Percentiles rank a stretch among this genome's conserved stretches.
These are phyloP conservation scores for Acacia pycnantha DNA, from an alignment of 331 rosid genomes.

Conservation along the genomic window DNA sequence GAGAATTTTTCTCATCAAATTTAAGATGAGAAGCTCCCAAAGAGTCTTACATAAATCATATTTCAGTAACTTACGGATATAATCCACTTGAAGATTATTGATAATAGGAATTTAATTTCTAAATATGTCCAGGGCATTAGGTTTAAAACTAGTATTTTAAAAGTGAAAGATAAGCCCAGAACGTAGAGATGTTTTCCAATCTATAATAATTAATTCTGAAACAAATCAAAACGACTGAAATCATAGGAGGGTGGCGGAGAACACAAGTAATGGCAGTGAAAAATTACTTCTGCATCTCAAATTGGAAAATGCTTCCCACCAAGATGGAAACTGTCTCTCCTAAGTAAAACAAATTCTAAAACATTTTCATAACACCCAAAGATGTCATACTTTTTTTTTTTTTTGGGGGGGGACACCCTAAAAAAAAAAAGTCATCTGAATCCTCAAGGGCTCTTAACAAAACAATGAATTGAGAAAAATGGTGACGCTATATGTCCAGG, in stretches of 20 bases:
- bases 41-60: background rate
- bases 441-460: background rate
- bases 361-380: background rate
- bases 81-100: background rate
- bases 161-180: background rate
- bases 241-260: background rate
- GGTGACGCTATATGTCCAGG: background rate
- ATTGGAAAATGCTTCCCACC: background rate
- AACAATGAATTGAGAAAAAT: background rate
- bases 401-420: background rate
- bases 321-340: background rate
- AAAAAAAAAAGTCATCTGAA: too few species aligned
- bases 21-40: background rate
- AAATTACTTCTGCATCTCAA: background rate
- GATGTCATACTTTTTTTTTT: background rate
- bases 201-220: background rate
- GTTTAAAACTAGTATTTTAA: background rate
- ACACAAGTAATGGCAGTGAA: background rate
- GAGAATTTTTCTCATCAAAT: background rate
- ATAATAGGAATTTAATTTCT: background rate
- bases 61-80: background rate
- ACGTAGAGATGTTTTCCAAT: background rate
- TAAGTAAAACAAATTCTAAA: background rate
- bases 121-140: conserved; percentile 1
- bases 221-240: background rate